phyloP scores from a whole-genome alignment of 371 early-diverging fungal species.

The Cokeromyces recurvatus region DNA sequence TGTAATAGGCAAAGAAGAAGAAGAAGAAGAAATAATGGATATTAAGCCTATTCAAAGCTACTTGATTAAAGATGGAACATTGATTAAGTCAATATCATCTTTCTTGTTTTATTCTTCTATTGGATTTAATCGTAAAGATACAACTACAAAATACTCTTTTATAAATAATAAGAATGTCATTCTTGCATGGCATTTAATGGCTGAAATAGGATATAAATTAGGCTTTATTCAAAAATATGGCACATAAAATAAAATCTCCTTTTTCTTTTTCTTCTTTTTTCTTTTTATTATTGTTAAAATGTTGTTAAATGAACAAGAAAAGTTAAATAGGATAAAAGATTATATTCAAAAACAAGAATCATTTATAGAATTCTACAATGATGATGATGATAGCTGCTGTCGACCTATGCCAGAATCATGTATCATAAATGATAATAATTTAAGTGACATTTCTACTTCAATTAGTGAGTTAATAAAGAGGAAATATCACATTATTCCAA shows the following conservation, averaged over 20 bases:
- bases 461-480: slow-evolving; percentile 5
- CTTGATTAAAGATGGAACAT: no score
- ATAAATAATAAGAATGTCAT: slow-evolving; percentile 15
- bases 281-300: neutral
- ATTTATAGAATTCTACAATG: neutral
- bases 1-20: no score
- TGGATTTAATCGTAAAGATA: slow-evolving; percentile 28
- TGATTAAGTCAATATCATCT: no score
- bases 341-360: slow-evolving; percentile 3
- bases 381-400: no score
- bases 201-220: slow-evolving; percentile 39
- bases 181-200: slow-evolving; percentile 39
- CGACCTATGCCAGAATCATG: no score
- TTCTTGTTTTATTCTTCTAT: slow-evolving; percentile 23
- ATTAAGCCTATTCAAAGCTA: no score
- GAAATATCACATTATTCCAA: no score
- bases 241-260: slow-evolving; percentile 15
- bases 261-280: slow-evolving; percentile 2
- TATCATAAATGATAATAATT: neutral
- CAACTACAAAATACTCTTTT: slow-evolving; percentile 1
- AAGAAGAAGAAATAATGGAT: no score
- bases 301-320: neutral
- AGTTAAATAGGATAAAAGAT: neutral
- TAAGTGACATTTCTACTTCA: slow-evolving; percentile 1
- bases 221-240: slow-evolving; percentile 43